A percentile compares a stretch with the other conserved stretches of the same genome.
phyloP scores from a whole-genome alignment of 2,329 filamentous ascomycete species.

The Rhynchosporium graminicola region DNA sequence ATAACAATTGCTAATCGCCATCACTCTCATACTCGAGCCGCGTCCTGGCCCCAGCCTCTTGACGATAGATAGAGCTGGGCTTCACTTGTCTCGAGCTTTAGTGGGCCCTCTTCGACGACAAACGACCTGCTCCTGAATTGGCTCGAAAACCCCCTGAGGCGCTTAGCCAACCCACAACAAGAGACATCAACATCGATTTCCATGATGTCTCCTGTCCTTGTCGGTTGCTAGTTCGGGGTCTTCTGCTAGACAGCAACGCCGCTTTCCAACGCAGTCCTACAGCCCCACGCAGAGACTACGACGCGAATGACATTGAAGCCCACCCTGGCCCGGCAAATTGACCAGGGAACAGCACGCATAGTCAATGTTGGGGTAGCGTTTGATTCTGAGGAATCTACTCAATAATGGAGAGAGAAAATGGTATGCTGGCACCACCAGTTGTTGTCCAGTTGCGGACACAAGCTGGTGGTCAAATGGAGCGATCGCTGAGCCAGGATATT shows the following conservation, averaged over 20 bases:
- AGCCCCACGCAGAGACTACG: slow-evolving; percentile 23
- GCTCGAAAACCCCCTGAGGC: slow-evolving; percentile 11
- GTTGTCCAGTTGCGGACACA: slow-evolving; percentile 38
- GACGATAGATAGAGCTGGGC: slow-evolving; percentile 23
- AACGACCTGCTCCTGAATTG: slow-evolving; percentile 12
- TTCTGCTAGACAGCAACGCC: slow-evolving; percentile 24
- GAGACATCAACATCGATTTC: slow-evolving; percentile 38
- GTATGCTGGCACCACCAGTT: slow-evolving; percentile 39
- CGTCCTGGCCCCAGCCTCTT: slow-evolving; percentile 17
- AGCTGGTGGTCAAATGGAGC: slow-evolving; percentile 51
- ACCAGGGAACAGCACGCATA: slow-evolving; percentile 19
- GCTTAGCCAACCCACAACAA: slow-evolving; percentile 24
- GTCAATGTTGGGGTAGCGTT: slow-evolving; percentile 36
- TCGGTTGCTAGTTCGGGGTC: slow-evolving; percentile 32
- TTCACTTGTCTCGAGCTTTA: slow-evolving; percentile 22
- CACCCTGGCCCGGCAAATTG: slow-evolving; percentile 14
- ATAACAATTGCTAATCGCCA: slow-evolving; percentile 20
- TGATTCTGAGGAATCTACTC: slow-evolving; percentile 34
- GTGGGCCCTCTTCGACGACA: slow-evolving; percentile 2
- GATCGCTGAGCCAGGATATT: slow-evolving; percentile 82
- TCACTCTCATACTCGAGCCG: not conserved
- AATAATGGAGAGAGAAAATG: slow-evolving; percentile 33
- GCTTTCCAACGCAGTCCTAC: slow-evolving; percentile 25
- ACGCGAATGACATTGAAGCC: slow-evolving; percentile 31
- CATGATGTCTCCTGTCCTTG: slow-evolving; percentile 35